Conservation (phyloP, 139 green algal genomes). For the Choricystis sp. region DNA sequence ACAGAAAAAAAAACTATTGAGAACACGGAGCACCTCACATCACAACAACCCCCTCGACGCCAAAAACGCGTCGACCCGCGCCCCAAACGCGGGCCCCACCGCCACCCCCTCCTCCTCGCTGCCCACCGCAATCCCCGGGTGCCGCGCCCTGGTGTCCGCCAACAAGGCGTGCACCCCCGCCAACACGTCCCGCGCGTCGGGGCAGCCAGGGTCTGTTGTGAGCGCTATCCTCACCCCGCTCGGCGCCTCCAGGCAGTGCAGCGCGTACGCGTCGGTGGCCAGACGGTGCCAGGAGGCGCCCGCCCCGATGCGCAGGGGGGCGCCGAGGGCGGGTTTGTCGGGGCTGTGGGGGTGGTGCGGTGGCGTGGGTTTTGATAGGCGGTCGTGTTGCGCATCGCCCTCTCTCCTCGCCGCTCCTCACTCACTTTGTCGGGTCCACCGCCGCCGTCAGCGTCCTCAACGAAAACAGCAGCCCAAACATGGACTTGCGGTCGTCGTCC, state of each 20-base stretch:
- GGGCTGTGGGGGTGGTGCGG: background rate
- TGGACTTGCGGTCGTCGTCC: constrained; percentile 80
- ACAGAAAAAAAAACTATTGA: too few species aligned
- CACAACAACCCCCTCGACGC: too few species aligned
- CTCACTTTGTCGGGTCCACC: constrained; percentile 62
- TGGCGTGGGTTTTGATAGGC: background rate
- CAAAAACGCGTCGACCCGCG: too few species aligned
- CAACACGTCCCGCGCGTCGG: too few species aligned
- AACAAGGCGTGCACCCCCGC: too few species aligned
- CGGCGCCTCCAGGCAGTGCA: background rate
- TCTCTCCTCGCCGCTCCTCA: background rate
- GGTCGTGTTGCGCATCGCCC: background rate
- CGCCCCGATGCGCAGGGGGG: background rate
- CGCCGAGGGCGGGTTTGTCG: background rate
- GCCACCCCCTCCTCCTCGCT: too few species aligned
- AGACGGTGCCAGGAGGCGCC: background rate
- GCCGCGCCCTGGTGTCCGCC: too few species aligned
- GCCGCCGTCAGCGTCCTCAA: constrained; percentile 68
- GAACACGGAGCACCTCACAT: too few species aligned
- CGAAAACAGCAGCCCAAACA: constrained; percentile 91
- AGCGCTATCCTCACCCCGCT: background rate
- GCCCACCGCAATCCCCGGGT: too few species aligned
- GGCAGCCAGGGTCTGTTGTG: too few species aligned
- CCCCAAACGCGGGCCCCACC: too few species aligned
- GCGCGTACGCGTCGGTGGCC: background rate